These are phyloP conservation scores for Coffea canephora DNA, from an alignment of 257 asterid genomes.

Conservation along the genomic window DNA sequence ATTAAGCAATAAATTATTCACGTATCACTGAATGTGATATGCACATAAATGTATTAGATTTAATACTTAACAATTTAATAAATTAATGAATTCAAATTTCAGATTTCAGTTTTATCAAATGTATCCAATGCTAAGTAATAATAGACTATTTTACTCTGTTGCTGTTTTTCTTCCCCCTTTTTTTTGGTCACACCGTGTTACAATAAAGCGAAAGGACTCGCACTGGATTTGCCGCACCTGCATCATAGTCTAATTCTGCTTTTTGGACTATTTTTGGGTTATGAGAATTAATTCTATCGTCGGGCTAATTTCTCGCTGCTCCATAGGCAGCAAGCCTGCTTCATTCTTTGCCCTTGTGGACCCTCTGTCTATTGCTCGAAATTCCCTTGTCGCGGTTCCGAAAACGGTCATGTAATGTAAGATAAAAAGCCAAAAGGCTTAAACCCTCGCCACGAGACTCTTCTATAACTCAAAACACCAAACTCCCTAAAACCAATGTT, in stretches of 20 bases:
- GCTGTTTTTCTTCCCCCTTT: constrained; percentile 16
- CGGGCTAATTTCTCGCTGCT: neutral
- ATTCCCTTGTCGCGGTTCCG: neutral
- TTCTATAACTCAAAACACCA: neutral
- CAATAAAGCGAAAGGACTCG: constrained; percentile 6
- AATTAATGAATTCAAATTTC: too few species aligned
- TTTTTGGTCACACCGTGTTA: too few species aligned
- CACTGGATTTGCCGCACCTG: constrained; percentile 47
- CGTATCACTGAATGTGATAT: too few species aligned
- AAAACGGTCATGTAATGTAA: constrained; percentile 34
- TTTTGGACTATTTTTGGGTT: neutral
- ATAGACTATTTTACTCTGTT: too few species aligned
- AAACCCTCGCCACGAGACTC: neutral
- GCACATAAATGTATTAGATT: too few species aligned
- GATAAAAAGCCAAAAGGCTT: neutral
- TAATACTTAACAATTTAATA: too few species aligned
- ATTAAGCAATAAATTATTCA: too few species aligned
- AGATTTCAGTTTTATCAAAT: too few species aligned
- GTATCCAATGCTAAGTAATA: too few species aligned
- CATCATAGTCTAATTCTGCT: too few species aligned
- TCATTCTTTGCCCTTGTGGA: too few species aligned
- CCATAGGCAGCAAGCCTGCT: too few species aligned
- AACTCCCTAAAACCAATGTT: neutral
- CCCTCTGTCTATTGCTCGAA: constrained; percentile 8
- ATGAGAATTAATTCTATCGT: neutral